Base-by-base conservation (phyloP, 2,329 filamentous ascomycete species). In the Fusarium sulawesiense region DNA sequence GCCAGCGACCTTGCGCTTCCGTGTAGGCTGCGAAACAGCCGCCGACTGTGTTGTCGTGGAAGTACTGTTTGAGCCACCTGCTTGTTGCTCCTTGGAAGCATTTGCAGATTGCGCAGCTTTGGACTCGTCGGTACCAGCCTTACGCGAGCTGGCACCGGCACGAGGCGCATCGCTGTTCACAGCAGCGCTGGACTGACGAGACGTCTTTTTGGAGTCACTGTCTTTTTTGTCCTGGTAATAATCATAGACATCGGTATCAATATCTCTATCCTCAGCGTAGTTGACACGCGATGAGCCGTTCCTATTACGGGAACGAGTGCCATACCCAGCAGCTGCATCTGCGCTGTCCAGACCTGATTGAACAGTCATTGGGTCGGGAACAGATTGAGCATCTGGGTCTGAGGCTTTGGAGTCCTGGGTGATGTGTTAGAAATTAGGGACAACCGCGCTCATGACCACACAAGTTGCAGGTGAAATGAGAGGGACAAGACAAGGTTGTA, bases 251-350 rank as follows among this genome's bases (percentile, higher is more conserved):
- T 98, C 96, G 80, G 93, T 89, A 76, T 98, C 95, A 73, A 94
- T 86, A 80, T 98, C 95, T 81, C 88, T 92, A 81, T 95, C 93
- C 82, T 99, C 96, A 53, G 96, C 95, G 81, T 99, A 99, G 81
- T 99, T 99, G 72, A 92, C 90, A 73, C 96, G 92, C 74, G 92
- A 87, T 72, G 87, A 89, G 76, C 92, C 92, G 61, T 88, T 91
- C 76, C 94, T 91, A 81, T 97, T 97, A 79, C 96, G 92, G 74
- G 94, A 98, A 76, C 94, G 92, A 78, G 96, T 99, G 76, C 95
- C 95, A 81, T 99, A 98, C 49, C 89, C 90, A 73, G 89, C 90
- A 53, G 91, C 84, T 61, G 78, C 83, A 71, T 87, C 86, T 73
- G 81, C 77, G 64, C 80, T 76, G 69, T 84, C 84, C 58, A 84